Evolutionary conservation across 495 filamentous ascomycete species (phyloP), one percentile per base, ranked within the genome.

Genomic region (Hypoxylon perforatum): DNA sequence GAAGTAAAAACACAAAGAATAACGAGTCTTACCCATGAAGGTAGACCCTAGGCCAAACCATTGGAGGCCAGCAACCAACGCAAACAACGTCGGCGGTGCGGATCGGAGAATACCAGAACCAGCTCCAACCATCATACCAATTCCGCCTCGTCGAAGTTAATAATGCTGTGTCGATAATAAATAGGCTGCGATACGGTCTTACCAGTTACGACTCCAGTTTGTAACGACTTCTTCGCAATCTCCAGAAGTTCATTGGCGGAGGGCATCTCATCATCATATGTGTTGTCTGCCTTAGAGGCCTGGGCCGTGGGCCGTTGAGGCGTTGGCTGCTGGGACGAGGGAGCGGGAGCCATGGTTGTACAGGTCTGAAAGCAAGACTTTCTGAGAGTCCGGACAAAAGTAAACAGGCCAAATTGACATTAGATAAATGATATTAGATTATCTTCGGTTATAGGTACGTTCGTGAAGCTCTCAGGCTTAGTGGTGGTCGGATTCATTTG

Each of bases 31-130:
- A 96, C 91, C 90, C 82, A 86, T 92, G 75, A 89, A 99, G 15
- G 87, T 88, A 44, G 83, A 85, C 25, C 92, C 92, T 44, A 96
- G 84, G 38, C 82, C 78, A 77, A 90, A 91, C 85, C 90, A 97
- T 77, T 97, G 93, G 39, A 91, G 79, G 35, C 91, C 90, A 25
- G 88, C 86, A 54, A 87, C 85, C 35, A 88, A 45, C 4, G 92
- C 87, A 78, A 93, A 95, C 4, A 96, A 75, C 8, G 84, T 82
- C 38, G 90, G 87, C 15, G 81, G 78, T 4, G 79, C 84, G 21
- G 88, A 90, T 69, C 87, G 82, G 28, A 93, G 67, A 25, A 92
- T 88, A 22, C 90, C 92, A 30, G 80, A 75, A 41, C 86, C 82
- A 50, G 89, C 89, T 57, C 94, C 93, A 56, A 88, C 76, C 22